A percentile compares a stretch with the other conserved stretches of the same genome.
phyloP scores from a whole-genome alignment of 768 basidiomycete genomes.

The Hemileccinum rubropunctum region DNA sequence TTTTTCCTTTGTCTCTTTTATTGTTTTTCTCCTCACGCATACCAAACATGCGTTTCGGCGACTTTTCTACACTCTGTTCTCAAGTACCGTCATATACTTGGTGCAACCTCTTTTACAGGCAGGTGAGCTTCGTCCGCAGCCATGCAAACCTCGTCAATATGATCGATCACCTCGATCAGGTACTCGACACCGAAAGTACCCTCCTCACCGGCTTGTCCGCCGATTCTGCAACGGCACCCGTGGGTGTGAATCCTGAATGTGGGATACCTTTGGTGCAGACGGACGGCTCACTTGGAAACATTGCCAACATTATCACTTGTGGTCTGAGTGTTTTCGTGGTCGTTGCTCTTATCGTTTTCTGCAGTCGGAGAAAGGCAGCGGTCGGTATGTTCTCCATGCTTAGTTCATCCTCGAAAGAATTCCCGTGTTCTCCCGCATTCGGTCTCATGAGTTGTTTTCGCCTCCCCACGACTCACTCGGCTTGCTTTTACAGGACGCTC shows the following conservation, averaged over 20 bases:
- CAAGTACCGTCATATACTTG: slow-evolving; percentile 79
- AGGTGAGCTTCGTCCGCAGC: slow-evolving; percentile 45
- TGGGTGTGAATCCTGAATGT: slow-evolving; percentile 81
- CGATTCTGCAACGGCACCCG: slow-evolving; percentile 55
- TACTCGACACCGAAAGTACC: slow-evolving; percentile 33
- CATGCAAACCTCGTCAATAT: not conserved
- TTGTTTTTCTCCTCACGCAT: not conserved
- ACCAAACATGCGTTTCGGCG: slow-evolving; percentile 60
- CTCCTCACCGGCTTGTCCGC: slow-evolving; percentile 42
- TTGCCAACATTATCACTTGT: slow-evolving; percentile 83
- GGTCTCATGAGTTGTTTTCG: not conserved
- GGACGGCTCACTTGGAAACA: slow-evolving; percentile 68
- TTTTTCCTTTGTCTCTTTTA: not conserved
- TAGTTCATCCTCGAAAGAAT: not conserved
- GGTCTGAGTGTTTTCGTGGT: slow-evolving; percentile 66
- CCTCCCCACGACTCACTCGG: slow-evolving; percentile 1
- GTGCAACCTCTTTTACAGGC: slow-evolving; percentile 94
- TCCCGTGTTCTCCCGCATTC: not conserved
- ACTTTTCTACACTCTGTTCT: slow-evolving; percentile 66
- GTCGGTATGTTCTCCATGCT: slow-evolving; percentile 60
- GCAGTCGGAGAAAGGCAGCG: slow-evolving; percentile 75
- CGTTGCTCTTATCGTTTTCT: slow-evolving; percentile 52
- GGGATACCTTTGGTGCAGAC: slow-evolving; percentile 65
- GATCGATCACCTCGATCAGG: slow-evolving; percentile 36
- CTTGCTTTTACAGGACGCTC: slow-evolving; percentile 48